These are phyloP conservation scores for Conticribra weissflogii DNA, from an alignment of 108 stramenopile species.

Conservation along the genomic window DNA sequence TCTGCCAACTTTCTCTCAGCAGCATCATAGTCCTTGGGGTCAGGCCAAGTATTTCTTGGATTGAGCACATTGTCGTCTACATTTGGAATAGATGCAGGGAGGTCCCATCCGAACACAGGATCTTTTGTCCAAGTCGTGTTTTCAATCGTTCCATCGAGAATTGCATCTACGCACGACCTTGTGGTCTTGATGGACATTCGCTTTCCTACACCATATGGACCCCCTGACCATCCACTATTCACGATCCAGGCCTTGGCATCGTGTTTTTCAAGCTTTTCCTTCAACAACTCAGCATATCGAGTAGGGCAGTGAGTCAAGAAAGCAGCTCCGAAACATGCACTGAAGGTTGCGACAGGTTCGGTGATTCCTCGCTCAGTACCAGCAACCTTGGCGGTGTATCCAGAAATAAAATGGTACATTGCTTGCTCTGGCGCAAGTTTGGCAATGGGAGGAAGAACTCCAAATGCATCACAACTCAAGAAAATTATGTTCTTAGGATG, in stretches of 20 bases:
- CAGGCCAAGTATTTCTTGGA: constrained; percentile 90
- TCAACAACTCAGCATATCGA: constrained; percentile 92
- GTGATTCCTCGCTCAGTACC: constrained; percentile 97
- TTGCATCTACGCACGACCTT: constrained; percentile 93
- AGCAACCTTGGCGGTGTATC: constrained; percentile 98
- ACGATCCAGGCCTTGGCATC: constrained; percentile 92
- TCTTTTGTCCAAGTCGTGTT: constrained; percentile 79
- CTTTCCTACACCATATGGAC: constrained; percentile 91
- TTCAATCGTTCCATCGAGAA: constrained; percentile 92
- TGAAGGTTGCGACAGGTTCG: constrained; percentile 93
- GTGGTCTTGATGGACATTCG: constrained; percentile 98
- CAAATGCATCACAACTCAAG: constrained; percentile 97
- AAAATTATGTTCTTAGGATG: constrained; percentile 97
- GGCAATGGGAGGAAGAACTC: constrained; percentile 96
- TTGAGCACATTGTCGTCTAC: constrained; percentile 83
- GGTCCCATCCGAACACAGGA: constrained; percentile 91
- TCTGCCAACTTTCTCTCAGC: constrained; percentile 84
- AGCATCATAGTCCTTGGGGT: constrained; percentile 86
- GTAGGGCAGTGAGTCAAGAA: constrained; percentile 97
- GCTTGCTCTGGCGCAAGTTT: constrained; percentile 92
- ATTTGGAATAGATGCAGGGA: constrained; percentile 84
- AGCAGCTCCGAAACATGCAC: constrained; percentile 97
- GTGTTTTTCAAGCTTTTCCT: constrained; percentile 90
- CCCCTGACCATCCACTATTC: constrained; percentile 98
- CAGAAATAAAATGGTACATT: constrained; percentile 97